Base-by-base conservation (phyloP, 805 yeast genomes). In the Metschnikowia dekortorum region DNA sequence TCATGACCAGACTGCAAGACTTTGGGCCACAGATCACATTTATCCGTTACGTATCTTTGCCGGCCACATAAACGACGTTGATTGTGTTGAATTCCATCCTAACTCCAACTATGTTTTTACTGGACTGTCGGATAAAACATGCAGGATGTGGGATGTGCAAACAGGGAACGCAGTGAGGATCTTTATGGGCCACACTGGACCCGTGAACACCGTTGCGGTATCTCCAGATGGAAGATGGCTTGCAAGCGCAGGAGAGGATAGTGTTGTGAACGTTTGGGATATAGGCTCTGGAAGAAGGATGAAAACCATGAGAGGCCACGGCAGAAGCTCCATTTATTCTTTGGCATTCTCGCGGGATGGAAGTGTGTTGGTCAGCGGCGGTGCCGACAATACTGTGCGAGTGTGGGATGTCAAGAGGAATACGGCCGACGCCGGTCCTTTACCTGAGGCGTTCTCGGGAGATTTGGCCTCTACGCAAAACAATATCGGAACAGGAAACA, bases 11-110 rank as follows among this genome's bases (percentile, higher is more conserved):
- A 94, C 99, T 0, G 98, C 98, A 1, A 79, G 98, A 54, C 75
- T 94, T 50, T 94, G 99, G 99, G 90, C 96, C 28, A 89, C 96
- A 59, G 99, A 94, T 66, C 99, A 94, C 68, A 91, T 94, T 41
- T 91, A 92, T 65, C 98, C 99, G 35, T 75, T 94, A 60, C 78
- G 99, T 58, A 88, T 94, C 28, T 92, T 94, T 74, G 98, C 98
- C 0, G 99, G 99, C 0, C 99, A 94, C 69, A 79, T 91, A 61
- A 87, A 89, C 61, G 99, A 94, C 71, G 98, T 94, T 36, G 98
- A 94, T 64, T 84, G 92, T 58, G 96, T 92, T 35, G 84, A 84
- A 45, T 94, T 92, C 79, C 99, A 94, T 70, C 98, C 99, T 28
- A 94, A 94, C 67, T 91, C 97, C 8, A 87, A 91, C 44, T 94